Evolutionary conservation across 805 yeast species (phyloP), one percentile per base, ranked within the genome.

Genomic region (Saturnispora sekii): DNA sequence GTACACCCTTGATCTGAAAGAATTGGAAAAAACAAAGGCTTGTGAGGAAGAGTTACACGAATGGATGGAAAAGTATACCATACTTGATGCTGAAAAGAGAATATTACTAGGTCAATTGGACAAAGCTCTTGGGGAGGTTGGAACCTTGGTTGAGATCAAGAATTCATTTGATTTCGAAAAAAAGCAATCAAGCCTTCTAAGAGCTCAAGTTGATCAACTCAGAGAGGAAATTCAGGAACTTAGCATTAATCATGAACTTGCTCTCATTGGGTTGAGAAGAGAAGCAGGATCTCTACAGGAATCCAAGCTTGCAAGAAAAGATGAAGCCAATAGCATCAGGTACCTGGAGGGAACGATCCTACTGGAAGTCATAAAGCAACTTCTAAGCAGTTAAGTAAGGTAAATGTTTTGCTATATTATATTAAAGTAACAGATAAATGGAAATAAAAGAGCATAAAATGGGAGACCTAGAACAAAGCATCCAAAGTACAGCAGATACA

Each of bases 401-500:
- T 16, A n/a, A 5, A 10, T 42, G 35, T 14, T 28, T 35, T 29
- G 40, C 29, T 35, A 41, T 10, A 41, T 17, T 31, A 40, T 14
- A 35, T 28, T 15, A 41, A 16, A 30, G 33, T 35, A 15, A 12
- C 16, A 28, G 26, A n/a, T 28, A 12, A 30, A n/a, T 14, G 17
- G 14, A 10, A 39, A 15, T 35, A 36, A 32, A 33, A 30, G 40
- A 39, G 28, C 33, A 31, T 17, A 32, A 45, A 42, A 33, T 29
- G 35, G 41, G 33, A 18, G 17, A 11, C 15, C 31, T 61, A 74
- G 51, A 74, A 70, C 14, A 75, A 43, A 45, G 75, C 69, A 53
- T 74, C 79, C 47, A 75, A 52, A 21, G 79, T 70, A 57, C 76
- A 74, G 56, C 81, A 75, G 48, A 74, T 50, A 69, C 80, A 75